Conservation (phyloP, 139 green algal genomes). For the Edaphochlamys debaryana region DNA sequence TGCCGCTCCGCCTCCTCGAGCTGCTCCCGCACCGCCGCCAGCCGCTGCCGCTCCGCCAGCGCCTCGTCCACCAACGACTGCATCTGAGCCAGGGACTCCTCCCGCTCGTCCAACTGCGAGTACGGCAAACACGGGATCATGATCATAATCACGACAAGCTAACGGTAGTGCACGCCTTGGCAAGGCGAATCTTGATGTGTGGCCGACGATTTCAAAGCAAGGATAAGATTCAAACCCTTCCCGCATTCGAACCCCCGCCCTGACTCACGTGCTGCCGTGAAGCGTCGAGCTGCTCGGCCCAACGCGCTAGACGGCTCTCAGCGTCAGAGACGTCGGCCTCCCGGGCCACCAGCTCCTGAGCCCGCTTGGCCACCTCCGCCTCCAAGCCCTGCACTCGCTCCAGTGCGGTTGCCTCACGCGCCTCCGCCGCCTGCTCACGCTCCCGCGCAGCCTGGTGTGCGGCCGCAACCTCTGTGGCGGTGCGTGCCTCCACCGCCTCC, state of each 20-base stretch:
- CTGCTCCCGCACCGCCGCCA: not conserved
- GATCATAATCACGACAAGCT: too few species aligned
- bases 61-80: conserved; percentile 5
- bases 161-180: too few species aligned
- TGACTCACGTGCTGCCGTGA: too few species aligned
- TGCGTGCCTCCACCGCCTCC: not conserved
- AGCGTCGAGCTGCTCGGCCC: conserved; percentile 4
- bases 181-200: too few species aligned
- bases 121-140: too few species aligned
- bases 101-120: not conserved
- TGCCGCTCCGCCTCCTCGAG: not conserved
- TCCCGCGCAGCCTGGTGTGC: not conserved
- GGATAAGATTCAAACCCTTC: not conserved
- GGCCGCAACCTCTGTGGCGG: not conserved
- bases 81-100: not conserved
- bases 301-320: conserved; percentile 11
- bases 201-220: too few species aligned
- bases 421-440: not conserved
- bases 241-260: too few species aligned
- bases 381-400: not conserved
- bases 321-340: conserved; percentile 6
- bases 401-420: not conserved
- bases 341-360: not conserved
- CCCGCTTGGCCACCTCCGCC: not conserved
- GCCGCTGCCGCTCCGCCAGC: not conserved